These are phyloP conservation scores for Cystobasidium onofrii DNA, from an alignment of 768 basidiomycete species.

Conservation along the genomic window DNA sequence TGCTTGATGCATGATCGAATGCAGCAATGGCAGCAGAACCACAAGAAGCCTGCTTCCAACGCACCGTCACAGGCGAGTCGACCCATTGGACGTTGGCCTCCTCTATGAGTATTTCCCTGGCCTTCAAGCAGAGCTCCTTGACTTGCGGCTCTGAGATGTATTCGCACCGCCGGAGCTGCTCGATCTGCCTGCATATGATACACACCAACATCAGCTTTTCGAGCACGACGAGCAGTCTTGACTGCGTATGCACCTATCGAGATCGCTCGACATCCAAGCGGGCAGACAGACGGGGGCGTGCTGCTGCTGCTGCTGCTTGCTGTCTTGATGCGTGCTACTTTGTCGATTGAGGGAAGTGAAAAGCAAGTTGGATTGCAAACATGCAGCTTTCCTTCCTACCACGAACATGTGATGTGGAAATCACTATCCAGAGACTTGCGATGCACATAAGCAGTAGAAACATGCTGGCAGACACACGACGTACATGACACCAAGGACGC, in stretches of 20 bases:
- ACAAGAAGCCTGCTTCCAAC: conserved; percentile 96
- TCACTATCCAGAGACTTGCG: background rate
- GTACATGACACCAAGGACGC: background rate
- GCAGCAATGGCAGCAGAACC: conserved; percentile 64
- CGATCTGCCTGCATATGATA: conserved; percentile 78
- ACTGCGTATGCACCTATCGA: conserved; percentile 9
- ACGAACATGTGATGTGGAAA: background rate
- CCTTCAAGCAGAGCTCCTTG: conserved; percentile 87
- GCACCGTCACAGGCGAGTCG: conserved; percentile 79
- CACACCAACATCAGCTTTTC: background rate
- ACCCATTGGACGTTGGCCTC: conserved; percentile 96
- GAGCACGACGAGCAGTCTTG: background rate
- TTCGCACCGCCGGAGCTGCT: conserved; percentile 84
- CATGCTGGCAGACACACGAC: background rate
- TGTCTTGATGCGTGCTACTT: background rate
- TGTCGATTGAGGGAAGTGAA: background rate
- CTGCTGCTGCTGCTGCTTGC: background rate
- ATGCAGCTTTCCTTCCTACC: background rate
- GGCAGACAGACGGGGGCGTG: background rate
- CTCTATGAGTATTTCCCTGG: conserved; percentile 90
- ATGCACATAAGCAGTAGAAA: no score
- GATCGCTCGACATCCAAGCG: conserved; percentile 22
- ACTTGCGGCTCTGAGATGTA: conserved; percentile 93
- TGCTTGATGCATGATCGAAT: conserved; percentile 86
- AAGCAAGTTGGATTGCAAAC: background rate